Evolutionary conservation across 371 early-diverging fungal species (phyloP), one percentile per base, ranked within the genome.

Genomic region (Mucor sp.): DNA sequence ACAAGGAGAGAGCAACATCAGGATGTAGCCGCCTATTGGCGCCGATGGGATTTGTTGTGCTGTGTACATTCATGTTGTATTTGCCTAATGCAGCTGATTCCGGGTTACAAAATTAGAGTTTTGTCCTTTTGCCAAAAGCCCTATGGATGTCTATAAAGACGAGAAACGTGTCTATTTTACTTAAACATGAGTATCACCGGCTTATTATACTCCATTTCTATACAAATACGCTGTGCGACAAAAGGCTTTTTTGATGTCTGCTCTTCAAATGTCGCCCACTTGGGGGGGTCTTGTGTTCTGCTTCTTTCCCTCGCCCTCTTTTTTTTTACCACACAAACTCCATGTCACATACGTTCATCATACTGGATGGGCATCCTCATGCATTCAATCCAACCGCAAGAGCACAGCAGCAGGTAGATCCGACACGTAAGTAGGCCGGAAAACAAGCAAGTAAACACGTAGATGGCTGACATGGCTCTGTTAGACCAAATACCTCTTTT

Each of bases 401-500:
- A 48, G 25, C 8, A 33, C 32, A 61, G 8, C 19, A 57, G 8
- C 21, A 35, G 6, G 19, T 62, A 53, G 55, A 63, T 43, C 68
- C 65, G 56, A 67, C 68, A 50, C 72, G 75, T 68, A 71, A 41
- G 6, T 32, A 19, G 3, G 3, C 37, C 9, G 3, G 37, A 6
- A 21, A 41, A 53, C 17, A 67, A 37, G 6, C 62, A 35, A 32
- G 14, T 12, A 44, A 30, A 44, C 62, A 47, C 47, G 62, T 47
- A 32, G 5, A 60, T 23, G 25, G 12, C 27, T 55, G 30, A 33
- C 25, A 21, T 17, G 23, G 4, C 19, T 43, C 8, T 12, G 17
- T 17, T 65, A 78, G 78, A 75, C 35, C 68, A 66, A 56, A 55
- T 78, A 8, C 79, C 79, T 43, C 71, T 71, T 5, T 64, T 71